A percentile compares a stretch with the other conserved stretches of the same genome.
Conservation (phyloP, 768 basidiomycete species). For the Erythrobasidium yunnanense region DNA sequence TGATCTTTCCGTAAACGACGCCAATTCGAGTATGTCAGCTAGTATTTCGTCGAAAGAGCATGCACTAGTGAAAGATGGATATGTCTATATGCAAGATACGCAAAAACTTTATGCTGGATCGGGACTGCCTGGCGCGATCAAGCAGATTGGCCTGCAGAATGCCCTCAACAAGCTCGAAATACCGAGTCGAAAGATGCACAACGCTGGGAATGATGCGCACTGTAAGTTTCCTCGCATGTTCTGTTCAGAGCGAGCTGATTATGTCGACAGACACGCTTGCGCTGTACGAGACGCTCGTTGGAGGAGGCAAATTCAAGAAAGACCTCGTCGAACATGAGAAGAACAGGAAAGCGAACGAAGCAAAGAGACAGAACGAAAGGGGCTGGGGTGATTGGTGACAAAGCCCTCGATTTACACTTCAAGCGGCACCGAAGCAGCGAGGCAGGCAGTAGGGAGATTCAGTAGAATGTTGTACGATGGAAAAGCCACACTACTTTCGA, state of each 20-base stretch:
- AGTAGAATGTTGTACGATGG: too few relatives aligned
- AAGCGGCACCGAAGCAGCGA: too few relatives aligned
- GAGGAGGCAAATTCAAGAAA: not conserved
- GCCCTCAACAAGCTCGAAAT: constrained; percentile 1
- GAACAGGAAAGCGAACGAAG: not conserved
- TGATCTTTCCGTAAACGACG: not conserved
- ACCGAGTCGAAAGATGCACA: constrained; percentile 7
- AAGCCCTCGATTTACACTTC: too few relatives aligned
- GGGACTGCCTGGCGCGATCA: not conserved
- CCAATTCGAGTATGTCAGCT: not conserved
- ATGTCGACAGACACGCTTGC: constrained; percentile 12
- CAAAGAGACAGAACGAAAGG: not conserved
- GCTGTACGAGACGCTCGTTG: constrained; percentile 4
- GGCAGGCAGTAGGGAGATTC: too few relatives aligned
- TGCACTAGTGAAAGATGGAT: not conserved
- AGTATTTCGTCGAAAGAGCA: not conserved
- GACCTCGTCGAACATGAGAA: not conserved
- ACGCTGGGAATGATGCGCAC: constrained; percentile 23
- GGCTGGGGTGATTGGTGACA: constrained; percentile 1
- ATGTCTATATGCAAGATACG: constrained; percentile 9
- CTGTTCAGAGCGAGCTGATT: not conserved
- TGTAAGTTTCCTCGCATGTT: not conserved
- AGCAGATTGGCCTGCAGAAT: constrained; percentile 15
- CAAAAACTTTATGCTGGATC: constrained; percentile 8
- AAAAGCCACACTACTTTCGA: too few relatives aligned